Evolutionary conservation across 2,329 filamentous ascomycete genomes (phyloP), one percentile per base, ranked within the genome.

Genomic region (Cytospora piceicola): DNA sequence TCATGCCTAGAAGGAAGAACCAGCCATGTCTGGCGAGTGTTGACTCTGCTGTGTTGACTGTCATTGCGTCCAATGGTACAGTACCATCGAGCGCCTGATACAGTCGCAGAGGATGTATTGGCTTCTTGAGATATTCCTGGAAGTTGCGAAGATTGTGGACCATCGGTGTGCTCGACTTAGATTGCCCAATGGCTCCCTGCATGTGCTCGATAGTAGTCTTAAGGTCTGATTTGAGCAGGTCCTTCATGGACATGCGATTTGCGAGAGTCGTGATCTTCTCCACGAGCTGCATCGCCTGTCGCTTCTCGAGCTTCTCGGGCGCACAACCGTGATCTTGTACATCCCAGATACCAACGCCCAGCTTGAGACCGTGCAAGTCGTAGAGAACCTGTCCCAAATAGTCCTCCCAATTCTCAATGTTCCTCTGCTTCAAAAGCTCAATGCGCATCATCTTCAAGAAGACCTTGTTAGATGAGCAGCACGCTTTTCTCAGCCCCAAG

Each of bases 191-290:
- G 6, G 92, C 90, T 70, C 92, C 89, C 75, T 98, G 94, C 78
- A 99, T 92, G 71, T 94, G 93, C 66, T 99, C 95, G 66, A 99
- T 95, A 0, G 93, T 93, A 20, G 84, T 87, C 75, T 94, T 96
- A 62, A 99, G 82, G 64, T 98, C 93, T 20, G 93, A 95, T 75
- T 96, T 98, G 20, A 93, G 86, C 22, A 98, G 80, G 70, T 98
- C 95, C 72, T 94, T 96, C 80, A 96, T 91, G 27, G 92, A 89
- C 82, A 97, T 90, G 68, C 91, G 89, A 58, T 90, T 89, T 2
- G 92, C 92, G 65, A 97, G 88, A 42, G 87, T 82, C 73, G 96
- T 90, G 46, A 98, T 86, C 73, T 94, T 91, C 68, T 96, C 91
- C 14, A 97, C 87, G 57, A 97, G 84, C 69, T 90, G 88, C 72